A percentile compares a stretch with the other conserved stretches of the same genome.
Evolutionary conservation across 495 filamentous ascomycete species (phyloP).

Genomic region (Annulohypoxylon maeteangense): DNA sequence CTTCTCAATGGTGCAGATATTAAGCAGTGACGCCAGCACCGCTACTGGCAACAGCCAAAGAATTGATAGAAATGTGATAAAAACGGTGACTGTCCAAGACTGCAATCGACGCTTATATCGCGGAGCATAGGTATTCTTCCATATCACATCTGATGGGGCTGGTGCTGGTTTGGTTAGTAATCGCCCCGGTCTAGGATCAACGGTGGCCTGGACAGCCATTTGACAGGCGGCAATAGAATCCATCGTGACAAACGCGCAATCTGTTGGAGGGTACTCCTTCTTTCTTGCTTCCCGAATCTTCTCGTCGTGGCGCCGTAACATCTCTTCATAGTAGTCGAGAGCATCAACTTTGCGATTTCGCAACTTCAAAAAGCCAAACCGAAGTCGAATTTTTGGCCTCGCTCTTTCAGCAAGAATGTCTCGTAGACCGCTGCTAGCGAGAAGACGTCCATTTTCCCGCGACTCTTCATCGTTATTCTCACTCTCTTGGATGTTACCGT

Average conservation of each 20-base stretch:
- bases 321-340: constrained; percentile 92
- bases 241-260: constrained; percentile 96
- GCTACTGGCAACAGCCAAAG: constrained; percentile 90
- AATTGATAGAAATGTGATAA: constrained; percentile 83
- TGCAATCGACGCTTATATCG: constrained; percentile 75
- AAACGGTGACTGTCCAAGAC: constrained; percentile 82
- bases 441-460: constrained; percentile 60
- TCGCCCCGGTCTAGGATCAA: constrained; percentile 87
- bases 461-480: constrained; percentile 52
- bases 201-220: constrained; percentile 92
- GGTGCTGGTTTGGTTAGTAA: constrained; percentile 88
- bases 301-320: constrained; percentile 82
- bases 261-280: constrained; percentile 80
- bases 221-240: constrained; percentile 91
- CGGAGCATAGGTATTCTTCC: constrained; percentile 92
- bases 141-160: constrained; percentile 87
- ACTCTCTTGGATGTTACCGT: constrained; percentile 10
- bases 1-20: constrained; percentile 78
- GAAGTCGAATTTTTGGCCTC: constrained; percentile 77
- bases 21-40: constrained; percentile 80
- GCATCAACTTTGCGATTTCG: constrained; percentile 82
- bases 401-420: constrained; percentile 41
- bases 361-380: constrained; percentile 82
- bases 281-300: constrained; percentile 74
- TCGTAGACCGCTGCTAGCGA: constrained; percentile 57